These are phyloP conservation scores for Ogataea polymorpha DNA, from an alignment of 805 yeast species.

Conservation along the genomic window DNA sequence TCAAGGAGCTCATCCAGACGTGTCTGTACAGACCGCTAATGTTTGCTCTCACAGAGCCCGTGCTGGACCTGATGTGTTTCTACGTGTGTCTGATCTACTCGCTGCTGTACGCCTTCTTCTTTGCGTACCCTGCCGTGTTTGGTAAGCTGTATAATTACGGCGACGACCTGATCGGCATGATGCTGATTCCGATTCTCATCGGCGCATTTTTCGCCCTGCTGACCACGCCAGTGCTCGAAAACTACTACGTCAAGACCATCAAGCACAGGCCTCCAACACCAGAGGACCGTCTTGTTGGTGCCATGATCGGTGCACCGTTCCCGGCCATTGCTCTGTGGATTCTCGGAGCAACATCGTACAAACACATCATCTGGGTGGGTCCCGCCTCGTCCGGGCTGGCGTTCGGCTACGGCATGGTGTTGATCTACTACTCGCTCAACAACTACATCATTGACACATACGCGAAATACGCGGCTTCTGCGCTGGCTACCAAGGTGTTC, in stretches of 20 bases:
- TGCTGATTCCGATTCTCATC: constrained; percentile 86
- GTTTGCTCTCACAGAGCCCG: constrained; percentile 79
- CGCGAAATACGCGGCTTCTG: constrained; percentile 75
- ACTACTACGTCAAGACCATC: constrained; percentile 49
- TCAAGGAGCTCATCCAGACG: constrained; percentile 65
- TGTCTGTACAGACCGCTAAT: constrained; percentile 79
- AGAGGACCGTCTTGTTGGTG: constrained; percentile 77
- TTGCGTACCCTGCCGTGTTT: constrained; percentile 91
- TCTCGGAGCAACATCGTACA: constrained; percentile 73
- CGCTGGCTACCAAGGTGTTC: constrained; percentile 78
- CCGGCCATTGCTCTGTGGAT: constrained; percentile 79
- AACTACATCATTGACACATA: constrained; percentile 90
- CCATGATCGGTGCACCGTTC: constrained; percentile 79
- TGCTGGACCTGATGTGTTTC: constrained; percentile 75
- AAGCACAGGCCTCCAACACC: constrained; percentile 63
- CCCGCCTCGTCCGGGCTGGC: constrained; percentile 59
- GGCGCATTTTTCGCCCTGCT: constrained; percentile 75
- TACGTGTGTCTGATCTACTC: constrained; percentile 89
- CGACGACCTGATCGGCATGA: constrained; percentile 77
- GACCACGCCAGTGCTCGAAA: constrained; percentile 76
- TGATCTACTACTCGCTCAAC: constrained; percentile 56
- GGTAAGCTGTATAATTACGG: constrained; percentile 70
- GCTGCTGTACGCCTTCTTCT: constrained; percentile 88
- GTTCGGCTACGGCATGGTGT: constrained; percentile 60
- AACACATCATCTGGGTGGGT: constrained; percentile 64